Conservation (phyloP, 2,329 filamentous ascomycete species). For the Cercospora canescens region DNA sequence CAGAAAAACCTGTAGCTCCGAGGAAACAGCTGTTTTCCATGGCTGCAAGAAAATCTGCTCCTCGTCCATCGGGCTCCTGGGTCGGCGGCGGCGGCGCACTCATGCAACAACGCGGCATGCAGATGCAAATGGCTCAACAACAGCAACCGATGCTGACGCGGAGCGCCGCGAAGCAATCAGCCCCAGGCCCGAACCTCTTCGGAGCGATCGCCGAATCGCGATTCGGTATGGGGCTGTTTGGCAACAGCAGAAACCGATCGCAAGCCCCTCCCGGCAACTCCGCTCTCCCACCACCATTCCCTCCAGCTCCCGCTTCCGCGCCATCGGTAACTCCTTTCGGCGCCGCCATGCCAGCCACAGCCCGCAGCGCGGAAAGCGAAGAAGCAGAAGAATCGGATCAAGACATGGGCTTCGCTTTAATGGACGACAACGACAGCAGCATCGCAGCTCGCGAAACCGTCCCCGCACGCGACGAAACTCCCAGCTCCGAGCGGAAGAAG, state of each 20-base stretch:
- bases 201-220: too few species aligned
- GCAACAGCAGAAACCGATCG: background rate
- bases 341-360: background rate
- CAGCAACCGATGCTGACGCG: too few species aligned
- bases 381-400: conserved; percentile 16
- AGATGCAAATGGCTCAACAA: background rate
- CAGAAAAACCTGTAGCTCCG: background rate
- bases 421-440: conserved; percentile 14
- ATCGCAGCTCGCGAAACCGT: background rate
- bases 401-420: conserved; percentile 25
- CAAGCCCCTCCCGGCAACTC: background rate
- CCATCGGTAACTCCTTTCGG: background rate
- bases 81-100: background rate
- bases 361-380: background rate
- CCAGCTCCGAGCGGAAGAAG: background rate
- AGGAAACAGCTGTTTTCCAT: background rate
- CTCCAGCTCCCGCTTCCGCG: background rate
- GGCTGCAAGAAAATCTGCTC: background rate
- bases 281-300: background rate
- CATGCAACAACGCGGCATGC: background rate
- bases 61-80: background rate
- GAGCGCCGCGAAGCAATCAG: too few species aligned
- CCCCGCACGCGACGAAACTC: background rate
- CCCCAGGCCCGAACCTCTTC: too few species aligned
- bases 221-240: background rate